Base-by-base conservation (phyloP, 2,329 filamentous ascomycete genomes). In the Macroventuria anomochaeta region DNA sequence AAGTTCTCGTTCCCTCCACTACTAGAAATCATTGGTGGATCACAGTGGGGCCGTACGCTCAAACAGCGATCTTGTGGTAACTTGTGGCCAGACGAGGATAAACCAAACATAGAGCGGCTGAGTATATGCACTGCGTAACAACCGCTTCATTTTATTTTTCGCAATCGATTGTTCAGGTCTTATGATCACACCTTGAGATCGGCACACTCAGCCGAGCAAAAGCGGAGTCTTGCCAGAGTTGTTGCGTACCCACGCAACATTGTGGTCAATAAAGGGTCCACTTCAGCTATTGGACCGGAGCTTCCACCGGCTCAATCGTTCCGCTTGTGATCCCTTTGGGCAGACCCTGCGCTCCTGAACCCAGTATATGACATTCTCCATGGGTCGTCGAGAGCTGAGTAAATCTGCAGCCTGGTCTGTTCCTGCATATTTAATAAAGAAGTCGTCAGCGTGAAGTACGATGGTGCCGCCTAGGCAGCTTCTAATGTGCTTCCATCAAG, bases 241-340 rank as follows among this genome's bases (percentile, higher is more conserved):
- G 20, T 13, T 12, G 26, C 33, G 7, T 13, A 11, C 28, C 36
- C 20, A 28, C 29, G 8, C 18, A 5, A 23, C 33, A 26, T 18
- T 12, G 21, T 33, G 13, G 17, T 17, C 18, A 11, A n/a, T 28
- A n/a, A n/a, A n/a, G 26, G 23, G 15, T 28, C 33, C 29, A n/a
- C 34, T n/a, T 21, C 29, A n/a, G n/a, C n/a, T 26, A 36, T 29
- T 46, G 42, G 23, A 20, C 25, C 41, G 33, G 33, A 21, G 25
- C 42, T 7, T 36, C 33, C 39, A 31, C 26, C 39, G 47, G 47
- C 18, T 51, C 13, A 26, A 39, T 28, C 26, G 13, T 44, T 42
- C 39, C 32, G 39, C 25, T 10, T 13, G 13, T n/a, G 3, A 29
- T n/a, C 29, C 20, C 7, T 32, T 15, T n/a, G 26, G 29, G 36